Base-by-base conservation (phyloP, 345 rosid species). In the sweet orange (Citrus sinensis) region DNA sequence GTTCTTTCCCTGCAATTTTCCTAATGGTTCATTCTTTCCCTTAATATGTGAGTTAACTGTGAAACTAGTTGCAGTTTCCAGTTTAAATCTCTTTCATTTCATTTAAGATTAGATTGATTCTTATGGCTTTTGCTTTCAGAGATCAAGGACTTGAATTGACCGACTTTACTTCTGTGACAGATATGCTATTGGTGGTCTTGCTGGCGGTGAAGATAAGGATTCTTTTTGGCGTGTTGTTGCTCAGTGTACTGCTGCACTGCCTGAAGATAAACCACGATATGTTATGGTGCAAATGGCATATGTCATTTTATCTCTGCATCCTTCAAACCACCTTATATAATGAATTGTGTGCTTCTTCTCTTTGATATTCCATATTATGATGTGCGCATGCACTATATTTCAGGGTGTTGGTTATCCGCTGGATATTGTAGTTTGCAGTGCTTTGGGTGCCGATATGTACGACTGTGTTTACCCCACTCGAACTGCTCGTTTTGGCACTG, bases 171-270 rank as follows among this genome's bases (percentile, higher is more conserved):
- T 87, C 67, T 86, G 75, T 80, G 82, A 86, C 90, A 92, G 97
- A 84, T 92, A 92, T 85, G 94, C 97, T 68, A 92, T 91, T 80
- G 97, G 97, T 82, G 97, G 97, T 81, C 97, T 92, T 84, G 75
- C 94, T 78, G 97, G 97, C 4, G 94, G 97, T 35, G 97, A 92
- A 88, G 97, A 92, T 70, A 91, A 92, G 84, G 95, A 92, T 82
- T 91, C 95, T 73, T 92, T 92, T 87, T 91, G 95, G 93, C 93
- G 93, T 68, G 90, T 92, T 79, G 93, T 92, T 82, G 95, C 95
- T 78, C 97, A 89, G 82, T 92, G 97, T 71, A 91, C 97, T 39
- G 95, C 89, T 76, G 79, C 90, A 68, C 74, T 91, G 85, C 97
- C 93, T 42, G 95, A 90, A 75, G 87, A 92, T 79, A 92, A 92